These are phyloP conservation scores for Centrapalus pauciflorus DNA, from an alignment of 129 eudicot species.

Conservation along the genomic window DNA sequence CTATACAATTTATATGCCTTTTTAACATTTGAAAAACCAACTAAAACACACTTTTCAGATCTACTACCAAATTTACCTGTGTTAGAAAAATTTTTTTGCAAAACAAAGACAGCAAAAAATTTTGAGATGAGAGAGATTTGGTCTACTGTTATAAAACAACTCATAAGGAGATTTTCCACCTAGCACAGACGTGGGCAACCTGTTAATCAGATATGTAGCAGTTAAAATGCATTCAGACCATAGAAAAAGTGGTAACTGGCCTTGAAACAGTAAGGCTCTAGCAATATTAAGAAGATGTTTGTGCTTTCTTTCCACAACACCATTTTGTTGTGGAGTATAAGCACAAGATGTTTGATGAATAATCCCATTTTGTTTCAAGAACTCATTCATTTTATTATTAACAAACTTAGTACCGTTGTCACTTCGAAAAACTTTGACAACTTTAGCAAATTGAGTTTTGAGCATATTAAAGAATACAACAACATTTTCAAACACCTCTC, in stretches of 20 bases:
- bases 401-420: neutral
- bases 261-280: neutral
- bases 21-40: neutral
- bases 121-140: neutral
- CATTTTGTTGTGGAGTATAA: neutral
- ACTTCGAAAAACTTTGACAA: neutral
- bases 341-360: neutral
- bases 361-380: neutral
- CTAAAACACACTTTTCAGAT: neutral
- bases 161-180: neutral
- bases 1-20: neutral
- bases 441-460: neutral
- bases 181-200: neutral
- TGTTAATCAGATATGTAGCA: neutral
- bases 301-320: neutral
- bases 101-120: neutral
- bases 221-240: neutral
- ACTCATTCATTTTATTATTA: neutral
- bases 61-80: neutral
- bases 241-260: neutral
- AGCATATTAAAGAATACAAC: neutral
- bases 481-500: neutral
- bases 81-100: neutral
- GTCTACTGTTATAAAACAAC: neutral
- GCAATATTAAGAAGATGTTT: neutral